Conservation (phyloP, 2,329 filamentous ascomycete genomes). For the Monilinia polystroma region DNA sequence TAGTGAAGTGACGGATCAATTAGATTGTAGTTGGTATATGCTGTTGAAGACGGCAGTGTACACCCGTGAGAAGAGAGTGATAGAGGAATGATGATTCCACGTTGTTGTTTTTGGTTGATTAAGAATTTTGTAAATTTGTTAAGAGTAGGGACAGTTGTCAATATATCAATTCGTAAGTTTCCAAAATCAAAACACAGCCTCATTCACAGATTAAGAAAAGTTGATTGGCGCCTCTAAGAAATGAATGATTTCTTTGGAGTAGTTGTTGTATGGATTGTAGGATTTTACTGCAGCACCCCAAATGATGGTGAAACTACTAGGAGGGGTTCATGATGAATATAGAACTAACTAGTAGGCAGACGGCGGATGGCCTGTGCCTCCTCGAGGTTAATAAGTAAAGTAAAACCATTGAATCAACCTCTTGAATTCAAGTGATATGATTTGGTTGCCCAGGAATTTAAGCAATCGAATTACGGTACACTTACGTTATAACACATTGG, state of each 20-base stretch:
- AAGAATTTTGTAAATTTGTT: not conserved
- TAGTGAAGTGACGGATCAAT: slow-evolving; percentile 22
- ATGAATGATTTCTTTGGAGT: not conserved
- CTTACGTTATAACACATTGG: not conserved
- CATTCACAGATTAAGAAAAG: slow-evolving; percentile 16
- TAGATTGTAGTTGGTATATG: slow-evolving; percentile 15
- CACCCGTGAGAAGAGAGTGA: slow-evolving; percentile 1
- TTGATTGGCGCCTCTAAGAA: not conserved
- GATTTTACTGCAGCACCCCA: not conserved
- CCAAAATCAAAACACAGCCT: slow-evolving; percentile 3
- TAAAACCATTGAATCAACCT: not conserved
- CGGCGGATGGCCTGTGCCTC: slow-evolving; percentile 14
- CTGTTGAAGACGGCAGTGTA: slow-evolving; percentile 3
- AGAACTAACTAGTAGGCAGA: no score
- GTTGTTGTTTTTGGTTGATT: not conserved
- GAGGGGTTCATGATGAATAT: slow-evolving; percentile 8
- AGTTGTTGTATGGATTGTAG: not conserved
- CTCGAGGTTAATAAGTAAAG: not conserved
- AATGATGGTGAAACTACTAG: not conserved
- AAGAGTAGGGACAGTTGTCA: slow-evolving; percentile 10
- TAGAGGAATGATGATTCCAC: slow-evolving; percentile 19
- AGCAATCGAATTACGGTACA: not conserved
- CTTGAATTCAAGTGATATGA: not conserved
- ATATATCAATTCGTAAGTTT: slow-evolving; percentile 10
- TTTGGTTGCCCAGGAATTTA: not conserved